Base-by-base conservation (phyloP, 768 basidiomycete genomes). In the Phaffia tasmanica region DNA sequence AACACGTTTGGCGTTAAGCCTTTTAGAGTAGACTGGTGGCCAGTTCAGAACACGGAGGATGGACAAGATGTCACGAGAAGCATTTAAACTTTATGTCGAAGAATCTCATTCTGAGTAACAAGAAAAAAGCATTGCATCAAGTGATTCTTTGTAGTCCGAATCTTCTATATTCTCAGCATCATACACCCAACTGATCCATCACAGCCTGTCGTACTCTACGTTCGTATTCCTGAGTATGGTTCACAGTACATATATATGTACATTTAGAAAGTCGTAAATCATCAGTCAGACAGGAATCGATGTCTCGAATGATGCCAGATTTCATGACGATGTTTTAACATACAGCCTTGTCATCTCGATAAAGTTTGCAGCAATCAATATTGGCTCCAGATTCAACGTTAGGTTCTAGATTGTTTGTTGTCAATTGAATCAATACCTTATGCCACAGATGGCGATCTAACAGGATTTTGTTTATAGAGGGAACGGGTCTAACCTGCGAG, bases 301-400 rank as follows among this genome's bases (percentile, higher is more conserved):
- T 11, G 11, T 42, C 35, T 42, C 35, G 35, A 42, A 42, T 4
- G 11, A 42, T 42, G 35, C 6, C 11, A 42, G 11, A 42, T 54
- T 16, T 4, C 15, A 15, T 30, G 5, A 5, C 15, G 29, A 54
- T 5, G 4, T 54, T 4, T 9, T 25, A 47, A 58, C 67, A 32
- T 23, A 69, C 67, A 16, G 55, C 32, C 16, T 49, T 54, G 35
- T 69, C 35, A 21, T 69, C 67, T 30, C 67, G 47, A 27, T 53
- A 63, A 8, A 69, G 67, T 54, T 69, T 69, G 49, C 62, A 64
- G 58, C 62, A 64, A 35, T 77, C 76, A 70, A 99, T 88, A 78
- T 95, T 97, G 61, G 95, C 95, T 23, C 92, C 92, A 68, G 88
- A 91, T 78, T 99, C 95, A 57, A 97, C 81, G 77, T 99, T 99